Evolutionary conservation across 257 asterid genomes (phyloP).

Genomic region (Przewalskia tangutica): DNA sequence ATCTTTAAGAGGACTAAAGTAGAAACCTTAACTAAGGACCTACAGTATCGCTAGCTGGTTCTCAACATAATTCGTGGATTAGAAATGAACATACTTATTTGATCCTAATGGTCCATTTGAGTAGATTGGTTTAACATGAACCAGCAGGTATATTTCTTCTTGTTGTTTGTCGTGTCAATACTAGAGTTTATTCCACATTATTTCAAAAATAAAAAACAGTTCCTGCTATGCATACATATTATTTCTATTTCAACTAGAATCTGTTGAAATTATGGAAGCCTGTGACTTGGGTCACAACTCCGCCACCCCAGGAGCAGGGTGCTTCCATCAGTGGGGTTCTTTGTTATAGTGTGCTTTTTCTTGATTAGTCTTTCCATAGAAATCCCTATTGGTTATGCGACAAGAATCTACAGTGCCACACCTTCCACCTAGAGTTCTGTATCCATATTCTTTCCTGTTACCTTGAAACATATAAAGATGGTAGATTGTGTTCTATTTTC

Average conservation of each 20-base stretch:
- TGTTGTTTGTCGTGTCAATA: not conserved
- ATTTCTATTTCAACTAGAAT: not conserved
- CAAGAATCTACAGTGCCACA: not conserved
- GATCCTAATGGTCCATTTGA: not conserved
- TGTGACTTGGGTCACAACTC: not conserved
- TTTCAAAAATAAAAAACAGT: not conserved
- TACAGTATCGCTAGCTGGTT: not conserved
- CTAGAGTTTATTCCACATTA: not conserved
- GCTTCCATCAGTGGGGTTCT: not conserved
- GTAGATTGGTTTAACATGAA: not conserved
- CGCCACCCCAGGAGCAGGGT: not conserved
- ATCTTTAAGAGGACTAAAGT: not conserved
- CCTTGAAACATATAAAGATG: not conserved
- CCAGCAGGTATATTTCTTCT: not conserved
- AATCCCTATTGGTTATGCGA: not conserved
- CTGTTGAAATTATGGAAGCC: not conserved
- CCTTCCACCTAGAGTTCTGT: not conserved
- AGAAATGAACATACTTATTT: not conserved
- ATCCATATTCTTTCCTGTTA: not conserved
- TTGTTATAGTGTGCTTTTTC: not conserved
- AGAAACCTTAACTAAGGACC: not conserved
- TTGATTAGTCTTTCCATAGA: not conserved
- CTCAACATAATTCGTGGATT: not conserved
- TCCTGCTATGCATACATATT: not conserved
- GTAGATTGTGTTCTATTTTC: conserved; percentile 14